Conservation (phyloP, 2,329 filamentous ascomycete species). For the Fusarium lyarnte region DNA sequence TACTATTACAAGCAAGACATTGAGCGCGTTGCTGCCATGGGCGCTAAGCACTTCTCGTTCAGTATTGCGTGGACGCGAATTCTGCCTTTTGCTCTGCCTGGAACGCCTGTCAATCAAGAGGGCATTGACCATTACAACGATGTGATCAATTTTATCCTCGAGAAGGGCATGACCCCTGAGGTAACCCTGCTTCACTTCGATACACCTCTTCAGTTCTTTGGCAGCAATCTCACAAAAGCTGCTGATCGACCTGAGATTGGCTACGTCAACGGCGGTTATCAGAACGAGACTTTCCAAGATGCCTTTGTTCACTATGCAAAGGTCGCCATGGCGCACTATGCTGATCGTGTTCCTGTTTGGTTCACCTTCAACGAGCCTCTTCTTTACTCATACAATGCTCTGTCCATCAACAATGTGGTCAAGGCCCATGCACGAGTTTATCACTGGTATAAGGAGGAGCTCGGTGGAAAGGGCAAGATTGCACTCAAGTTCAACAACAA, state of each 20-base stretch:
- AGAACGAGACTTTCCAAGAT: constrained; percentile 58
- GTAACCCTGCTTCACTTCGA: constrained; percentile 63
- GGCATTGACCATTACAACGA: constrained; percentile 64
- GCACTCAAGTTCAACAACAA: constrained; percentile 61
- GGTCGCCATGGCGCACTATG: constrained; percentile 60
- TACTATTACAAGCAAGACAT: constrained; percentile 67
- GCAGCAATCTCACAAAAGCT: constrained; percentile 44
- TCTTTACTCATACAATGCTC: constrained; percentile 52
- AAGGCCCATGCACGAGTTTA: constrained; percentile 60
- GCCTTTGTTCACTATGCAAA: constrained; percentile 64
- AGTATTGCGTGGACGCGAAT: constrained; percentile 63
- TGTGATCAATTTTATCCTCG: constrained; percentile 59
- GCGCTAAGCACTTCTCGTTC: constrained; percentile 62
- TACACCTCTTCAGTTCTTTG: constrained; percentile 55
- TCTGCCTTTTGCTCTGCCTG: constrained; percentile 60
- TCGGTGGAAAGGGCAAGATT: constrained; percentile 61
- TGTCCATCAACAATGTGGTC: constrained; percentile 53
- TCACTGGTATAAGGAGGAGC: constrained; percentile 64
- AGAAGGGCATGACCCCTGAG: constrained; percentile 59
- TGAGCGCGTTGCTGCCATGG: constrained; percentile 61
- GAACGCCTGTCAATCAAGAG: constrained; percentile 61
- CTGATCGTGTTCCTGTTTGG: constrained; percentile 61
- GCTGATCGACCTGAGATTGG: constrained; percentile 45
- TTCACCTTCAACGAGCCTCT: constrained; percentile 65
- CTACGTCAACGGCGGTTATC: constrained; percentile 54